Base-by-base conservation (phyloP, 1,284 basidiomycete genomes). In the Spongiforma sp. region DNA sequence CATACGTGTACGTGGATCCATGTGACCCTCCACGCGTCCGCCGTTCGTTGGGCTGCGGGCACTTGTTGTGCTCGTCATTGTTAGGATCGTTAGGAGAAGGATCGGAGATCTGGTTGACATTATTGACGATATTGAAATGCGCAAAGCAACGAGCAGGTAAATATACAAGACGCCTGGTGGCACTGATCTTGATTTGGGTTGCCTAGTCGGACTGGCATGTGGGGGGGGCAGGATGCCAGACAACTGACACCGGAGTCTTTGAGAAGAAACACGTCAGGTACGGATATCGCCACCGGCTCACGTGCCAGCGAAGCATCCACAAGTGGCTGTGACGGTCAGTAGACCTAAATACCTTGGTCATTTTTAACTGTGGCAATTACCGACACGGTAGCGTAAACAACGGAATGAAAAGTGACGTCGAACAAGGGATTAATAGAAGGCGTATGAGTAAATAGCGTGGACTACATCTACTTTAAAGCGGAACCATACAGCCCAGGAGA, bases 381-480 rank as follows among this genome's bases (percentile, higher is more conserved):
- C 64, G 66, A 76, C n/a, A n/a, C 62, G 54, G 64, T 69, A 69
- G 64, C 73, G 65, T 75, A 74, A 72, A 64, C 62, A 48, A 57
- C 54, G 37, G 56, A 61, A 66, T 62, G 50, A 70, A 66, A 64
- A 62, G 66, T 71, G 66, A 70, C 65, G 73, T 71, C 58, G 71
- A 67, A 61, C 62, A 50, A 64, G 58, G 60, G 46, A 77, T 77
- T 78, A 77, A 65, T 75, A 68, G 66, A 75, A 65, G 67, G 62
- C 65, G 71, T 76, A 79, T 59, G 62, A 60, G 68, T 77, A 77
- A 70, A 71, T 77, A 75, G 64, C 66, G 71, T 69, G 60, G 63
- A 71, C 65, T 78, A 73, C 73, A 79, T 77, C 73, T 75, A 76
- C 63, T 67, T 63, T 76, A 79, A 68, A 66, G 67, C 60, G 64